Evolutionary conservation across 352 stramenopile genomes (phyloP), one percentile per base, ranked within the genome.

Genomic region (Aphanomyces invadans): DNA sequence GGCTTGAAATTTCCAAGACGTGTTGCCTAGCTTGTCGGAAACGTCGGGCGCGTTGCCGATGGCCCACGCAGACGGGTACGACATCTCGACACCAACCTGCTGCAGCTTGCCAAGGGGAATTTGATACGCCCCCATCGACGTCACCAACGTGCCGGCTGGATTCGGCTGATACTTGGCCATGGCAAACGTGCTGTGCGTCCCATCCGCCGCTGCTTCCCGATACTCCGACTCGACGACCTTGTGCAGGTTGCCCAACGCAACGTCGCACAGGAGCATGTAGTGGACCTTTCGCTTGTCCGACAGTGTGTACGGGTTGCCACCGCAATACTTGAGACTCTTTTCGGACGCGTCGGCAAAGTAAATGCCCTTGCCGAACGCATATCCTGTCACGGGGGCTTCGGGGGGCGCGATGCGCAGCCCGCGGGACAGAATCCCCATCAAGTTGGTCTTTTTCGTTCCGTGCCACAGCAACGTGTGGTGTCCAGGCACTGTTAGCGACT

Each of bases 401-500:
- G 86, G 82, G 4, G 87, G 87, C 23, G 87, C 87, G 15, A 96
- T 90, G n/a, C 85, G 82, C 5, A 96, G 73, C 1, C 87, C 88
- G 28, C 92, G 83, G 0, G 79, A 87, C 5, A 96, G 57, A 66
- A 96, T 94, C 0, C 88, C 87, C 78, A 91, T 89, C 25, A 93
- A 60, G 36, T 95, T 96, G 2, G 81, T 86, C n/a, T 83, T 78
- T 5, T 74, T 81, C 3, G 83, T 94, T 26, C 88, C 88, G 48
- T 96, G 88, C 88, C 88, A 96, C 42, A 96, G 28, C 44, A 96
- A 67, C 66, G 86, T 74, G 21, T 73, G 71, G 31, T 88, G 80
- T 45, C 48, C 44, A 72, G 71, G 49, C 87, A 67, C 42, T 15
- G 32, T 25, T 53, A 48, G 26, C 17, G 19, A 7, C 4, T 15